Percentiles rank a stretch among this genome's conserved stretches.
These are phyloP conservation scores for Suillus subaureus DNA, from an alignment of 768 basidiomycete species.

Conservation along the genomic window DNA sequence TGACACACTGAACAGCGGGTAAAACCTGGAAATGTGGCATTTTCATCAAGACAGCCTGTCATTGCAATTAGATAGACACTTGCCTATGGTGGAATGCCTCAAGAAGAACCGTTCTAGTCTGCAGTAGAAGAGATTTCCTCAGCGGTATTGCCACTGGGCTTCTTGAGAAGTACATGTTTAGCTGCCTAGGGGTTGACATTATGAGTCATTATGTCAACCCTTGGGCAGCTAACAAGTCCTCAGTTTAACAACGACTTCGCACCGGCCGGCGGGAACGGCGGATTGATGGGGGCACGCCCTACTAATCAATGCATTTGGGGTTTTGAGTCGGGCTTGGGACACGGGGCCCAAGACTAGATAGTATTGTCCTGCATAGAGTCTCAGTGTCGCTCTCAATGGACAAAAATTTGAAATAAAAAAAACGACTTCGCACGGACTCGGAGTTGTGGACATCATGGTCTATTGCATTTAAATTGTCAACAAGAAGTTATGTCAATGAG, in stretches of 20 bases:
- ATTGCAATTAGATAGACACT: constrained; percentile 12
- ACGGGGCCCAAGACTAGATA: too few relatives aligned
- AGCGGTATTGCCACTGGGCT: constrained; percentile 51
- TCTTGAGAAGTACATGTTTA: constrained; percentile 66
- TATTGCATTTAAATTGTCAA: constrained; percentile 46
- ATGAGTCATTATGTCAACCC: constrained; percentile 55
- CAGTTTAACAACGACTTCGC: constrained; percentile 6
- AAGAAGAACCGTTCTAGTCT: constrained; percentile 46
- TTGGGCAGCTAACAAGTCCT: constrained; percentile 48
- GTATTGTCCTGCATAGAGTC: too few relatives aligned
- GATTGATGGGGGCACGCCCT: too few relatives aligned
- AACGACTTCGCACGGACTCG: constrained; percentile 26
- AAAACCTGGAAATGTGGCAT: constrained; percentile 54
- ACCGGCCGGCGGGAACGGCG: too few relatives aligned
- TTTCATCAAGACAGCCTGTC: constrained; percentile 9
- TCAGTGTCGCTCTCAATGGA: too few relatives aligned
- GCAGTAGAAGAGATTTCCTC: constrained; percentile 55
- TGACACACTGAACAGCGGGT: constrained; percentile 45
- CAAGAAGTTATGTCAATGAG: constrained; percentile 41
- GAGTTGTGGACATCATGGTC: constrained; percentile 55
- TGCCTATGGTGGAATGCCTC: constrained; percentile 63
- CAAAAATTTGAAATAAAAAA: too few relatives aligned
- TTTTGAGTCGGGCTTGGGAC: too few relatives aligned
- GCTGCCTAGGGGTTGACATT: too few relatives aligned
- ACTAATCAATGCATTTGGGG: too few relatives aligned